phyloP scores from a whole-genome alignment of 148 eudicot species.

The Simmondsia chinensis region DNA sequence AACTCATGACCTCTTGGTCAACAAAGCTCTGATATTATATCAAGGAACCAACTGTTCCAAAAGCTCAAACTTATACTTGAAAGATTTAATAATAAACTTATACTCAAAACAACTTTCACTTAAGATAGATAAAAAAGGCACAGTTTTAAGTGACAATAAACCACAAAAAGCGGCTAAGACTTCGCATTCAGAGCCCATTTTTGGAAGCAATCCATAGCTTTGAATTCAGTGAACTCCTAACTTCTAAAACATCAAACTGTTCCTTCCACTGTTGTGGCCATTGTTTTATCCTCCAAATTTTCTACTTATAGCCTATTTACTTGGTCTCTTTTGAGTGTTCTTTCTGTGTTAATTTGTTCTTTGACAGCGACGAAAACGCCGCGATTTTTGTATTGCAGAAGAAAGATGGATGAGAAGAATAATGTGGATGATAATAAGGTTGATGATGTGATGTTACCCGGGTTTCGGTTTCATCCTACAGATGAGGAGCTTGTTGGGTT shows the following conservation, averaged over 20 bases:
- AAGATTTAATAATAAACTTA: constrained; percentile 4
- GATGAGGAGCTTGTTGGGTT: constrained; percentile 65
- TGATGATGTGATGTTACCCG: constrained; percentile 49
- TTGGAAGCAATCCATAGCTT: constrained; percentile 17
- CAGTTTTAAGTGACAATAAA: constrained; percentile 15
- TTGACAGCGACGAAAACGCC: not conserved
- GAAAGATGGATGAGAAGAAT: constrained; percentile 29
- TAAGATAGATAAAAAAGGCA: constrained; percentile 12
- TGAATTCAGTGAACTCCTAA: constrained; percentile 20
- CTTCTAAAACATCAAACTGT: not conserved
- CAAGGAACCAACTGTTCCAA: too few relatives aligned
- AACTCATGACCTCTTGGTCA: too few relatives aligned
- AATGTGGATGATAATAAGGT: constrained; percentile 25
- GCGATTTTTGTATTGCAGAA: not conserved
- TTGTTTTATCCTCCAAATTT: too few relatives aligned
- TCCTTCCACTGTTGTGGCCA: constrained; percentile 1
- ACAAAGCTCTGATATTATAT: too few relatives aligned
- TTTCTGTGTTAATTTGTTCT: constrained; percentile 10
- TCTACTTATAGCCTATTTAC: constrained; percentile 6
- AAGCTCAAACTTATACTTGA: too few relatives aligned
- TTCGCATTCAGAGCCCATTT: constrained; percentile 36
- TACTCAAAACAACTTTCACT: constrained; percentile 7
- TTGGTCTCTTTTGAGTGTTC: constrained; percentile 9
- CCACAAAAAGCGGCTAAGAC: constrained; percentile 34
- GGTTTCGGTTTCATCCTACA: constrained; percentile 69